Evolutionary conservation across 2,329 filamentous ascomycete species (phyloP).

Genomic region (Zymoseptoria crescenta): DNA sequence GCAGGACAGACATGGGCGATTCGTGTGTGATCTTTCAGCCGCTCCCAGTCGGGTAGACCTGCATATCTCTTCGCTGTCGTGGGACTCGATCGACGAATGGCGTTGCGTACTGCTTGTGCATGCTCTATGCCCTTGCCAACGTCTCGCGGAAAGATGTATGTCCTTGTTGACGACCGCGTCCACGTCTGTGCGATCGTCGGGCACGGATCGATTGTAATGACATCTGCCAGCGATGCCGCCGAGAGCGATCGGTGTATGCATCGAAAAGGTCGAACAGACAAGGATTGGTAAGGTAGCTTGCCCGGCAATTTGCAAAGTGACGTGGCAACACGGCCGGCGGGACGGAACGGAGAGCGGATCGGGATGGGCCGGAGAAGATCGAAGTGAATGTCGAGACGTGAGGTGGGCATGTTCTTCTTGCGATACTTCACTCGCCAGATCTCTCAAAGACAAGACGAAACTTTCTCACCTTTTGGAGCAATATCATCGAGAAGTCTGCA

Average conservation of each 20-base stretch:
- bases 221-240: neutral
- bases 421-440: too few species aligned
- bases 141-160: neutral
- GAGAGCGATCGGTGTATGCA: neutral
- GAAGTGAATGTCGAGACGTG: neutral
- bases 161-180: neutral
- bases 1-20: neutral
- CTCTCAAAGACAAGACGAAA: too few species aligned
- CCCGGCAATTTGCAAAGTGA: neutral
- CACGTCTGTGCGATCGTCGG: neutral
- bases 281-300: neutral
- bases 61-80: neutral
- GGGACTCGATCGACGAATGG: neutral
- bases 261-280: neutral
- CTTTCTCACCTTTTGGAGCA: too few species aligned
- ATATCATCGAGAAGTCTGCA: too few species aligned
- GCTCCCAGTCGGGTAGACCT: neutral
- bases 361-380: neutral
- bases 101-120: neutral
- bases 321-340: neutral
- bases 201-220: neutral
- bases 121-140: neutral
- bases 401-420: too few species aligned
- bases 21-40: neutral
- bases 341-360: neutral